These are phyloP conservation scores for Gynandropsis gynandra DNA, from an alignment of 345 rosid species.

Conservation along the genomic window DNA sequence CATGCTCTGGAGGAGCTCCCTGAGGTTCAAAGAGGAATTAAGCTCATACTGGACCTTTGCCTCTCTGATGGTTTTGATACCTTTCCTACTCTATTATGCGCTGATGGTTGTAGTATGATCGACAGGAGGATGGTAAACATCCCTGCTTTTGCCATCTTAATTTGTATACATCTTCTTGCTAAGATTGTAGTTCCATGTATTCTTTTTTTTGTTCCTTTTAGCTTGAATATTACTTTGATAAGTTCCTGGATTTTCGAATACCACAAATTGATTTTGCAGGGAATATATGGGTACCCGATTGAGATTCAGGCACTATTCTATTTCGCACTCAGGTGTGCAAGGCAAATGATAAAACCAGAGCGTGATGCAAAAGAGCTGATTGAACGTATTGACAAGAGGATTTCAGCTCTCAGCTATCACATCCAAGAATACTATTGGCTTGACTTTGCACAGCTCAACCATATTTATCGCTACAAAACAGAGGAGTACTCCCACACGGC, in stretches of 20 bases:
- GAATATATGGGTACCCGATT: slow-evolving; percentile 45
- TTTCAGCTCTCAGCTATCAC: slow-evolving; percentile 44
- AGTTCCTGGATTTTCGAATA: too few relatives aligned
- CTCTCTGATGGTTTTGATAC: slow-evolving; percentile 59
- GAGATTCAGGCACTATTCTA: slow-evolving; percentile 58
- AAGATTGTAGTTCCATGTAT: too few relatives aligned
- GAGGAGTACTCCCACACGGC: slow-evolving; percentile 56
- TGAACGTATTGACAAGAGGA: slow-evolving; percentile 41
- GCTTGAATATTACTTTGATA: too few relatives aligned
- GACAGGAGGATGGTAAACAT: slow-evolving; percentile 54
- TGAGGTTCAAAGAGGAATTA: slow-evolving; percentile 19
- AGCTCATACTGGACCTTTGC: slow-evolving; percentile 30
- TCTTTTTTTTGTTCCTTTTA: too few relatives aligned
- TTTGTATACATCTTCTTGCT: too few relatives aligned
- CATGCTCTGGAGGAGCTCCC: slow-evolving; percentile 50
- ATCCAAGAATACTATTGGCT: slow-evolving; percentile 45
- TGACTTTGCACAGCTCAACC: slow-evolving; percentile 40
- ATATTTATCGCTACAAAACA: slow-evolving; percentile 49
- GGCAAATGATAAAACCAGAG: slow-evolving; percentile 50
- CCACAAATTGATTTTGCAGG: slow-evolving; percentile 24
- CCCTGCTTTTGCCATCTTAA: background rate
- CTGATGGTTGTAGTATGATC: slow-evolving; percentile 62
- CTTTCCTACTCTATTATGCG: slow-evolving; percentile 57
- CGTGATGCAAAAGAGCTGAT: slow-evolving; percentile 44
- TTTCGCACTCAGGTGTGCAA: slow-evolving; percentile 48